Evolutionary conservation across 1,284 basidiomycete genomes (phyloP), one percentile per base, ranked within the genome.

Genomic region (Cystobasidiaceae sp.): DNA sequence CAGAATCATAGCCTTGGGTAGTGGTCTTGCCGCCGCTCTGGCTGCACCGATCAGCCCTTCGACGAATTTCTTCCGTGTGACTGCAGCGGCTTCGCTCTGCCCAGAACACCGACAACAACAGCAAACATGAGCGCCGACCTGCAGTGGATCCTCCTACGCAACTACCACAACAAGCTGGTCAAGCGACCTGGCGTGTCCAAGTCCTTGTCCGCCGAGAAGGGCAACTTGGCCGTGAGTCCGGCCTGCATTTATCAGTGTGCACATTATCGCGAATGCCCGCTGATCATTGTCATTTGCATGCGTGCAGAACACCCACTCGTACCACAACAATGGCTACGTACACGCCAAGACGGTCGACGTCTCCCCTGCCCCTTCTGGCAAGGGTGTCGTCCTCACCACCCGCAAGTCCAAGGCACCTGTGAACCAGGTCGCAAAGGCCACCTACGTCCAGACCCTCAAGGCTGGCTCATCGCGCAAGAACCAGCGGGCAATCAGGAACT

Each of bases 271-370:
- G n/a, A n/a, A n/a, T n/a, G n/a, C n/a, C n/a, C n/a, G n/a, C n/a
- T n/a, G n/a, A n/a, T n/a, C n/a, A n/a, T n/a, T n/a, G n/a, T n/a
- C n/a, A n/a, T n/a, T n/a, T n/a, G n/a, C n/a, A n/a, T n/a, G n/a
- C n/a, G n/a, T n/a, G n/a, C 46, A 45, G 43, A 66, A 66, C 63
- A 45, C 55, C 28, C 63, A 66, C 63, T 58, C 63, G 7, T 66
- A 58, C 63, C 54, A 66, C 46, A 45, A 52, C 34, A 48, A 44
- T n/a, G 63, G 63, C 27, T 41, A 39, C 54, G 45, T 66, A 27
- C 63, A 66, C 54, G 15, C 63, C 32, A 66, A 66, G 46, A 58
- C 32, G 30, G 55, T 66, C 55, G 63, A 59, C 48, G 55, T 66
- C 48, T 45, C 49, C 19, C 45, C 63, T 48, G 55, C 15, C 51